Evolutionary conservation across 106 monocot species (phyloP).

Genomic region (Hemerocallis citrina): DNA sequence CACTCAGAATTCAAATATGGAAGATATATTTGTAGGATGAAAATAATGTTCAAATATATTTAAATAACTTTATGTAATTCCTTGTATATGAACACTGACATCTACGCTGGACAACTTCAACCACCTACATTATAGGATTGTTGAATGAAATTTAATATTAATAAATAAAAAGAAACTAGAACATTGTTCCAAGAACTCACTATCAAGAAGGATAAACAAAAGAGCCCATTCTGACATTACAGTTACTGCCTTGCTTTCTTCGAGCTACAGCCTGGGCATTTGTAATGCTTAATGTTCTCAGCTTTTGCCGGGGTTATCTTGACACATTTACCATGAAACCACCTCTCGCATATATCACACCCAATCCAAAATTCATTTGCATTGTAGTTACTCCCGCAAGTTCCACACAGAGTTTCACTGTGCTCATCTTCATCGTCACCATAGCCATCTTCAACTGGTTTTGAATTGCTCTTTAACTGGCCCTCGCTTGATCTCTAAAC

Average conservation of each 20-base stretch:
- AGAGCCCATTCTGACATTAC: not conserved
- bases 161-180: not conserved
- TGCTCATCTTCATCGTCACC: conserved; percentile 59
- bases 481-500: conserved; percentile 32
- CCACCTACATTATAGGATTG: not conserved
- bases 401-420: conserved; percentile 52
- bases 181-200: not conserved
- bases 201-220: conserved; percentile 1
- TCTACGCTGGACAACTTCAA: not conserved
- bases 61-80: too few species aligned
- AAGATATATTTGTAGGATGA: too few species aligned
- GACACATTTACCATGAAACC: conserved; percentile 71
- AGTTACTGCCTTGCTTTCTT: conserved; percentile 39
- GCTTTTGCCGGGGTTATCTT: conserved; percentile 70
- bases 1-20: too few species aligned
- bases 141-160: not conserved
- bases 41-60: too few species aligned
- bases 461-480: conserved; percentile 32
- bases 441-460: conserved; percentile 32
- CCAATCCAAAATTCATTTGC: conserved; percentile 65
- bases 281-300: conserved; percentile 67
- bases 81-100: not conserved
- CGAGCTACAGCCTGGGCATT: conserved; percentile 50
- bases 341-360: conserved; percentile 64
- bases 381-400: conserved; percentile 52